Percentiles rank a stretch among this genome's conserved stretches.
These are phyloP conservation scores for Diplodia mutila DNA, from an alignment of 2,329 filamentous ascomycete genomes.

Conservation along the genomic window DNA sequence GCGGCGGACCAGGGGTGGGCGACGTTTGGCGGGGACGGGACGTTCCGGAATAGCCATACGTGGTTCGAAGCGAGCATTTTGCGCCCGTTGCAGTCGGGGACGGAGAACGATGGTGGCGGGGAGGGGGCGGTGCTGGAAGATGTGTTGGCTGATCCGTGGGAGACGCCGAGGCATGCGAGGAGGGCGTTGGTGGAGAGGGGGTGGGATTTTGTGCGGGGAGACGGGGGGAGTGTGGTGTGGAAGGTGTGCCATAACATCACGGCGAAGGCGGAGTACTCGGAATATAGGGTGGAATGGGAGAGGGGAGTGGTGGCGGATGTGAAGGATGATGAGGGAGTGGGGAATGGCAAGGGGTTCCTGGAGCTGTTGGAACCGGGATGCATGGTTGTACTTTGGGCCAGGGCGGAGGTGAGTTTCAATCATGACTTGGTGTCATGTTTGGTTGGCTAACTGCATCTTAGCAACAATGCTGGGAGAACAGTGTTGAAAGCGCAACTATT, in stretches of 20 bases:
- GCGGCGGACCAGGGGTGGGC: constrained; percentile 4
- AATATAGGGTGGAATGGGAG: background rate
- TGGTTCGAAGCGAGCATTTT: background rate
- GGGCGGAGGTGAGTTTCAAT: background rate
- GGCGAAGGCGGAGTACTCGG: background rate
- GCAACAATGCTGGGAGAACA: background rate
- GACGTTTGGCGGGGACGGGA: background rate
- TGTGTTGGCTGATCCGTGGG: background rate
- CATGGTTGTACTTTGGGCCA: background rate
- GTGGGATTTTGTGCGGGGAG: background rate
- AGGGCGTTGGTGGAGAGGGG: background rate
- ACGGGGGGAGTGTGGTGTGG: background rate
- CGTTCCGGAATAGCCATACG: background rate
- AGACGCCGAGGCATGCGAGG: background rate
- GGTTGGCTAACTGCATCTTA: background rate
- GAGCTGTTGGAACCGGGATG: background rate
- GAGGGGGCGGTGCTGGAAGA: background rate
- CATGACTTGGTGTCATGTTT: too few relatives aligned
- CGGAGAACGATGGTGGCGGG: too few relatives aligned
- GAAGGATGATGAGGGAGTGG: background rate
- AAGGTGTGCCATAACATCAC: background rate
- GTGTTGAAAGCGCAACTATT: background rate
- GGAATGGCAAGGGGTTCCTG: background rate
- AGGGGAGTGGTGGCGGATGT: background rate
- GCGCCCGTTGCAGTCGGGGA: background rate